Base-by-base conservation (phyloP, 2,329 filamentous ascomycete genomes). In the Stagonosporopsis rhizophila region DNA sequence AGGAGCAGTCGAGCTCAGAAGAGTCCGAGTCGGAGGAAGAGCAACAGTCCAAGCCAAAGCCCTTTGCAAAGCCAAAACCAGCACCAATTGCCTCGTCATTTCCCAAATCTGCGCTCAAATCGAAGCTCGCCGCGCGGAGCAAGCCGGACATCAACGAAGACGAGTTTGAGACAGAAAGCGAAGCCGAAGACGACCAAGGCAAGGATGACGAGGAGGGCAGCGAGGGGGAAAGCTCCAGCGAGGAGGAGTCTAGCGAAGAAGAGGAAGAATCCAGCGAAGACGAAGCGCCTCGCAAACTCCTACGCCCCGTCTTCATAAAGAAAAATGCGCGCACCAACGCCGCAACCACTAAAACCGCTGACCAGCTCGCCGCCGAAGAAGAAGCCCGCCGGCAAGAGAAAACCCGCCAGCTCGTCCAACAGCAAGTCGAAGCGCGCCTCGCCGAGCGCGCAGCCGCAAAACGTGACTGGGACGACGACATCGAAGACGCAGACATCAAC, bases 341-440 rank as follows among this genome's bases (percentile, higher is more conserved):
- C 61, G 65, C 69, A 1, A 67, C 70, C 0, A 60, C 58, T 23
- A 71, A 77, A 44, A 64, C 75, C 0, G 70, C 77, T 37, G 77
- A 80, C 27, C 71, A 80, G 41, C 56, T 75, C 6, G 78, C 77
- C 22, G 81, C 78, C 1, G 82, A 82, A 57, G 80, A 81, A 46
- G 79, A 84, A 59, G 75, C 82, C 1, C 84, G 86, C 32, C 87
- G 85, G 59, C 87, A 89, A 72, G 88, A 89, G 35, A 86, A 89
- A 56, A 86, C 89, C 12, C 89, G 96, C 73, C 87, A 85, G 53
- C 80, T 98, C 9, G 87, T 99, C 14, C 92, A 96, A 72, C 91
- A 93, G 66, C 92, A 98, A 72, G 87, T 98, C 39, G 88, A 90
- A 68, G 91, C 90, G 64, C 89, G 94, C 67, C 85, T 90, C 0